Evolutionary conservation across 345 rosid species (phyloP).

Genomic region (Salix exigua): DNA sequence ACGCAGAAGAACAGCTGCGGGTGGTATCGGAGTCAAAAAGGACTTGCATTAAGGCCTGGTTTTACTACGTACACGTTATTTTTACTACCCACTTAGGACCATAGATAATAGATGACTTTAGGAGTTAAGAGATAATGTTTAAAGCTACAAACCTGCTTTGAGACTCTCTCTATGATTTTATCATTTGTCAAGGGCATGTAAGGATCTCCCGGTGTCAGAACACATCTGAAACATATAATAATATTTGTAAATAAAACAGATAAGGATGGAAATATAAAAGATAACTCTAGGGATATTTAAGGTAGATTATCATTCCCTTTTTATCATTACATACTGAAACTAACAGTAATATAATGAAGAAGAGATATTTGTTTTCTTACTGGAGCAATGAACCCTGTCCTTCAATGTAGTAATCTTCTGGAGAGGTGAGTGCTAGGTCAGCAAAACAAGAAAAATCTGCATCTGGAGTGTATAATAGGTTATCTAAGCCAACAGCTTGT

Average conservation of each 20-base stretch:
- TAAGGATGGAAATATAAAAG: neutral
- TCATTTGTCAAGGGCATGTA: constrained; percentile 86
- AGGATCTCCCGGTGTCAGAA: constrained; percentile 92
- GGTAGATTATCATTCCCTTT: neutral
- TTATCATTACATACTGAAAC: neutral
- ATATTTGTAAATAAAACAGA: neutral
- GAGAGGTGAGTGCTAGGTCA: constrained; percentile 85
- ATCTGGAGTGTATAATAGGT: constrained; percentile 94
- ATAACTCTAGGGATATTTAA: neutral
- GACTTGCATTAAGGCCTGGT: neutral
- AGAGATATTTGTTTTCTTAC: constrained; percentile 46
- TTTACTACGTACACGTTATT: neutral
- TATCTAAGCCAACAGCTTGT: constrained; percentile 79
- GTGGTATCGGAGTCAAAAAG: neutral
- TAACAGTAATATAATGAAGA: neutral
- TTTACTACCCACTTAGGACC: neutral
- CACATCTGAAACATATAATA: constrained; percentile 55
- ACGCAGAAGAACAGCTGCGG: neutral
- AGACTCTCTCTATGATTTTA: constrained; percentile 76
- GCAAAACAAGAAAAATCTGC: constrained; percentile 99
- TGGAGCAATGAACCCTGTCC: constrained; percentile 97
- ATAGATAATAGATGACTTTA: neutral
- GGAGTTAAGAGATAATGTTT: neutral
- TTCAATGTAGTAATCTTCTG: constrained; percentile 88
- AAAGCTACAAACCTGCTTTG: constrained; percentile 61